Conservation (phyloP, 805 yeast genomes). For the Myxozyma mucilagina region DNA sequence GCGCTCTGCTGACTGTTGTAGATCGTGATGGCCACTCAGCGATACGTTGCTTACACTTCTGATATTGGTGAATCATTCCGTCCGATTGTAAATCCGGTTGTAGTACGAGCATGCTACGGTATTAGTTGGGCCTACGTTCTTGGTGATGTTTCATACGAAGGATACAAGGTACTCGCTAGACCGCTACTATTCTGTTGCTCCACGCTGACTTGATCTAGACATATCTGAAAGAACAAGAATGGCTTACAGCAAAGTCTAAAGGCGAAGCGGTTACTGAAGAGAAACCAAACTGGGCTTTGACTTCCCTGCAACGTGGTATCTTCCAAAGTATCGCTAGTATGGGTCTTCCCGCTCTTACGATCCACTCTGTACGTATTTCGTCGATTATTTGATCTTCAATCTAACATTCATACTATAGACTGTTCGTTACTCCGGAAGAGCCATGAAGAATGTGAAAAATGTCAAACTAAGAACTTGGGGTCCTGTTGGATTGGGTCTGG, state of each 20-base stretch:
- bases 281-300: slow-evolving; percentile 61
- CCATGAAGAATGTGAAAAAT: slow-evolving; percentile 57
- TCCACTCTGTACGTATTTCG: slow-evolving; percentile 51
- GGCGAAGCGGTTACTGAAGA: slow-evolving; percentile 59
- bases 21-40: slow-evolving; percentile 68
- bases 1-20: slow-evolving; percentile 11
- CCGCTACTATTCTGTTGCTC: background rate
- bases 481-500: slow-evolving; percentile 76
- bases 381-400: background rate
- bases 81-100: slow-evolving; percentile 69
- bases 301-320: slow-evolving; percentile 67
- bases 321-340: slow-evolving; percentile 81
- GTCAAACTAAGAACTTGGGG: slow-evolving; percentile 60
- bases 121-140: slow-evolving; percentile 73
- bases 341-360: slow-evolving; percentile 86
- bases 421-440: slow-evolving; percentile 65
- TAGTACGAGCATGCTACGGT: slow-evolving; percentile 69
- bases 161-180: slow-evolving; percentile 56
- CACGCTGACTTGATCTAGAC: slow-evolving; percentile 11
- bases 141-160: slow-evolving; percentile 72
- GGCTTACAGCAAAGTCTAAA: slow-evolving; percentile 49
- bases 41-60: slow-evolving; percentile 83
- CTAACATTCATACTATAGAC: slow-evolving; percentile 20
- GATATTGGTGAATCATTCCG: slow-evolving; percentile 86
- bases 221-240: slow-evolving; percentile 19